Conservation (phyloP, 2,329 filamentous ascomycete species). For the Didymella segeticola region DNA sequence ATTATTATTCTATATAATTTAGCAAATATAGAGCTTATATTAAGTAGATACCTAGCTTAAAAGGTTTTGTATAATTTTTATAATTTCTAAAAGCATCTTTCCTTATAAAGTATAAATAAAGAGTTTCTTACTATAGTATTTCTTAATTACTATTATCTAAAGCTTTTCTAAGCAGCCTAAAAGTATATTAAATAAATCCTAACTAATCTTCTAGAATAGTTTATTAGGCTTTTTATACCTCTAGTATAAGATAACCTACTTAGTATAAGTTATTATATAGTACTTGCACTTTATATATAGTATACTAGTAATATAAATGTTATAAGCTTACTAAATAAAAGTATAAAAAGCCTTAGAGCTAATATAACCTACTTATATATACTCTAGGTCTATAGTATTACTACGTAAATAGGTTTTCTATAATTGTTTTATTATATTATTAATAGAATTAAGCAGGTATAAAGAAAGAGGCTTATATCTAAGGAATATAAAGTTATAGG, state of each 20-base stretch:
- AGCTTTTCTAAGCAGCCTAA: not conserved
- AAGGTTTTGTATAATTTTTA: not conserved
- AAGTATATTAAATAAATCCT: not conserved
- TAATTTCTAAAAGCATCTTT: not conserved
- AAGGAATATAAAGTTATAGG: not conserved
- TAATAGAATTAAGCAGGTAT: not conserved
- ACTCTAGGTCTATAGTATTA: not conserved
- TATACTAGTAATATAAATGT: not conserved
- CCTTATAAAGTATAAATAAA: not conserved
- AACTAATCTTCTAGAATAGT: not conserved
- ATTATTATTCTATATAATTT: not conserved
- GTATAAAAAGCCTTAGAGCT: not conserved
- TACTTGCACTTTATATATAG: not conserved
- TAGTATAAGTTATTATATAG: not conserved
- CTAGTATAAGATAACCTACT: not conserved
- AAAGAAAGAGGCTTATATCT: too few species aligned
- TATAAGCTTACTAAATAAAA: not conserved
- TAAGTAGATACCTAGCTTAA: not conserved
- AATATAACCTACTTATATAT: not conserved
- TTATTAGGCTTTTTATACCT: not conserved
- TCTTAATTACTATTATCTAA: not conserved
- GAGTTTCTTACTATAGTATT: not conserved
- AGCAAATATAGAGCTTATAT: not conserved
- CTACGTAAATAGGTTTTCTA: not conserved
- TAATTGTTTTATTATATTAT: not conserved